These are phyloP conservation scores for Neophaeococcomyces mojaviensis DNA, from an alignment of 2,329 filamentous ascomycete species.

Conservation along the genomic window DNA sequence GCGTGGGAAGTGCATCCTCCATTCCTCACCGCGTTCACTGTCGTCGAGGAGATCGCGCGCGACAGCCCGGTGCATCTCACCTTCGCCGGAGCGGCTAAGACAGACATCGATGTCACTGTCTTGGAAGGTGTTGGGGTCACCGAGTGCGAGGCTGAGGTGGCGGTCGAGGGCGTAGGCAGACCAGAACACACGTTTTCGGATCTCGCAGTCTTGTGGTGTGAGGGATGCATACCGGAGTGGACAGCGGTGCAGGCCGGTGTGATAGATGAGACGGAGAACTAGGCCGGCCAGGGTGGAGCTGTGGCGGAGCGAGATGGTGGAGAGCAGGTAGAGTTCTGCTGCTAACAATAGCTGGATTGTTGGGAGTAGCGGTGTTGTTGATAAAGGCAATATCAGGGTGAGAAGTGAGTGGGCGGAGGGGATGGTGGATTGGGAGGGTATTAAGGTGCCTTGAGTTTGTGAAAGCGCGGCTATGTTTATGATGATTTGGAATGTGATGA, in stretches of 20 bases:
- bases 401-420: conserved; percentile 27
- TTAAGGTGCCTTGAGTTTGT: background rate
- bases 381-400: conserved; percentile 29
- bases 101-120: conserved; percentile 39
- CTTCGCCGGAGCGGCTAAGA: conserved; percentile 32
- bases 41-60: too few species aligned
- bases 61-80: conserved; percentile 14
- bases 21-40: too few species aligned
- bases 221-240: conserved; percentile 44
- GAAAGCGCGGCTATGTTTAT: conserved; percentile 38
- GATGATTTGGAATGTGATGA: conserved; percentile 43
- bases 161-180: conserved; percentile 35
- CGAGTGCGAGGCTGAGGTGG: conserved; percentile 35
- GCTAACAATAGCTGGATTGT: conserved; percentile 45
- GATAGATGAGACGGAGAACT: conserved; percentile 41
- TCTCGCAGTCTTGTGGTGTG: conserved; percentile 33
- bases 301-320: conserved; percentile 41
- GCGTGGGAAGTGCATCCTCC: conserved; percentile 11
- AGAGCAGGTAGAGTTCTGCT: conserved; percentile 42
- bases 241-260: conserved; percentile 46
- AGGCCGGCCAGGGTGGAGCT: conserved; percentile 44
- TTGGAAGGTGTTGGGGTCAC: conserved; percentile 34
- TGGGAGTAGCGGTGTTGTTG: conserved; percentile 31
- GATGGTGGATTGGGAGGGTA: conserved; percentile 1
- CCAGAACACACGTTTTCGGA: conserved; percentile 38